Conservation (phyloP, 192 early-diverging fungal species). For the Gaertneriomyces semiglobifer region DNA sequence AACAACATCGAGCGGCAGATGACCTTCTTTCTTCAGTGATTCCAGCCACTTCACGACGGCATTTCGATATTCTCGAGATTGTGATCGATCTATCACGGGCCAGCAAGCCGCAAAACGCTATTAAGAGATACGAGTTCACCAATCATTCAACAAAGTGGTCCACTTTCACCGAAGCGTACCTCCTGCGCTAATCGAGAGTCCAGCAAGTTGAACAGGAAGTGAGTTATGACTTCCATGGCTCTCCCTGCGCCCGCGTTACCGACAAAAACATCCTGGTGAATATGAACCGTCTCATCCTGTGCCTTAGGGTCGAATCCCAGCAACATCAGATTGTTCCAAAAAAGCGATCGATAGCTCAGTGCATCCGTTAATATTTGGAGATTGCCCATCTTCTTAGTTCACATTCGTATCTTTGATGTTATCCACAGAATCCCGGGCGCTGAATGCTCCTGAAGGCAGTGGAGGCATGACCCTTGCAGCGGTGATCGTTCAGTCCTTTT, state of each 20-base stretch:
- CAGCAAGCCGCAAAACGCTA: constrained; percentile 28
- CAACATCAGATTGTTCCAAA: constrained; percentile 26
- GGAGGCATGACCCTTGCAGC: no score
- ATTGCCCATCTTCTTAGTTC: no score
- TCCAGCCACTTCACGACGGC: constrained; percentile 32
- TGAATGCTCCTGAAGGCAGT: no score
- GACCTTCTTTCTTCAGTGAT: constrained; percentile 33
- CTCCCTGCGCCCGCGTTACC: constrained; percentile 14
- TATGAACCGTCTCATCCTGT: background rate
- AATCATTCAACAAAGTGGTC: constrained; percentile 2
- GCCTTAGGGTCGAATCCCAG: constrained; percentile 14
- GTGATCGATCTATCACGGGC: constrained; percentile 32
- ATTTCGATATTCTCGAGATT: constrained; percentile 33
- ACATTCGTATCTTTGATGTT: no score
- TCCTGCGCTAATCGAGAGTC: constrained; percentile 14
- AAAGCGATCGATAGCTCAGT: constrained; percentile 11
- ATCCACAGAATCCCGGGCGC: no score
- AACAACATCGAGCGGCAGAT: constrained; percentile 23
- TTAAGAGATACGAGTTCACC: background rate
- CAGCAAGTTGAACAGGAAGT: constrained; percentile 16
- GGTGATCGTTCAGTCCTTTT: no score
- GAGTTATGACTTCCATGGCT: constrained; percentile 22
- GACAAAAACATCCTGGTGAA: constrained; percentile 18
- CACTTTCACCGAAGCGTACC: background rate
- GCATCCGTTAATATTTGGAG: background rate